phyloP scores from a whole-genome alignment of 2,329 filamentous ascomycete species.

The Akanthomyces uredinophilus region DNA sequence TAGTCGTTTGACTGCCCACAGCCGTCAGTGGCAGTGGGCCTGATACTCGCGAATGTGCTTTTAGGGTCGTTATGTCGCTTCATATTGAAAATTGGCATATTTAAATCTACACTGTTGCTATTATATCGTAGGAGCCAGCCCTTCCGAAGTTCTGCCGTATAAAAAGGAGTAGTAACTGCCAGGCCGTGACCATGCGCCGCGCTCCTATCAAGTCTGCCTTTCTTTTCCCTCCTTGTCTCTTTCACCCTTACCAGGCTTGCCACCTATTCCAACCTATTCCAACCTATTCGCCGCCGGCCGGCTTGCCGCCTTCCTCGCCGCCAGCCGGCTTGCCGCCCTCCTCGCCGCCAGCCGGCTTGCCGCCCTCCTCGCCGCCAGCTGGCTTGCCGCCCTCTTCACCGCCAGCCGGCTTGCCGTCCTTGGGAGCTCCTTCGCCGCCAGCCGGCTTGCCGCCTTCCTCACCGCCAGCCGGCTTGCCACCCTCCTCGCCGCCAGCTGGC shows the following conservation, averaged over 20 bases:
- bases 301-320: neutral
- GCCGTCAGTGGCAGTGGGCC: no score
- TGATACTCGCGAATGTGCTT: no score
- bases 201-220: no score
- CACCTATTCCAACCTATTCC: neutral
- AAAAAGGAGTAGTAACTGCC: neutral
- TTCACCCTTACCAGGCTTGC: neutral
- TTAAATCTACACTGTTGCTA: constrained; percentile 1
- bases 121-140: neutral
- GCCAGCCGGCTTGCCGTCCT: neutral
- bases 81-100: no score
- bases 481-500: neutral
- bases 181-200: no score
- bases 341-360: no score
- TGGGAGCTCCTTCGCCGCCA: neutral
- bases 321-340: neutral
- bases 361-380: neutral
- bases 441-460: neutral
- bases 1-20: no score
- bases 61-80: no score
- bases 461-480: neutral
- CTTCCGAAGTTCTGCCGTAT: neutral
- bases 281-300: no score
- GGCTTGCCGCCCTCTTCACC: no score
- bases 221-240: neutral